Evolutionary conservation across 2,329 filamentous ascomycete species (phyloP).

Genomic region (Lizonia empirigonia): DNA sequence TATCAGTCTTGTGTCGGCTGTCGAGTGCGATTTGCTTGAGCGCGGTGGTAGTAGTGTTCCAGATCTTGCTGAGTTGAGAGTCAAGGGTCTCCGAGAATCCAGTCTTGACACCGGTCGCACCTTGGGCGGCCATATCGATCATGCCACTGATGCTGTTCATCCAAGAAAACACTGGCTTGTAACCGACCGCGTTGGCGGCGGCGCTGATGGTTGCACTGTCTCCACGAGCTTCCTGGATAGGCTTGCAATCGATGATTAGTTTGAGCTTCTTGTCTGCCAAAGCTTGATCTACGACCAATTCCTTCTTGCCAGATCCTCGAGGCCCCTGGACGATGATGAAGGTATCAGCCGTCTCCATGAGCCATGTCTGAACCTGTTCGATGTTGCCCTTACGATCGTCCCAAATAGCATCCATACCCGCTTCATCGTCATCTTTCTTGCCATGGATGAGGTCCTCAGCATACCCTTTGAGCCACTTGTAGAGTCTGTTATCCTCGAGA

Average conservation of each 20-base stretch:
- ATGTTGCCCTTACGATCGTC: slow-evolving; percentile 84
- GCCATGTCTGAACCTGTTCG: slow-evolving; percentile 79
- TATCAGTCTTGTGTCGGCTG: slow-evolving; percentile 71
- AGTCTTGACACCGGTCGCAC: slow-evolving; percentile 91
- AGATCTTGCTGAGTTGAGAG: slow-evolving; percentile 85
- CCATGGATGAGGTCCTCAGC: slow-evolving; percentile 70
- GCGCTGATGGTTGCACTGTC: slow-evolving; percentile 84
- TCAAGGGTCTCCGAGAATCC: slow-evolving; percentile 94
- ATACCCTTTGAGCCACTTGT: slow-evolving; percentile 81
- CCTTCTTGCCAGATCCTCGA: slow-evolving; percentile 86
- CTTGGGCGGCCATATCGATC: slow-evolving; percentile 88
- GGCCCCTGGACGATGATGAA: slow-evolving; percentile 95
- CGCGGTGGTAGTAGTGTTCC: slow-evolving; percentile 79
- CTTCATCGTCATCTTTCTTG: slow-evolving; percentile 63
- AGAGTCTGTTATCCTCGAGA: slow-evolving; percentile 72
- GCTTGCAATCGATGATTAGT: slow-evolving; percentile 88
- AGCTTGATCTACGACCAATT: slow-evolving; percentile 84
- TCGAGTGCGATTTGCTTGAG: slow-evolving; percentile 78
- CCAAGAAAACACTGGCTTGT: slow-evolving; percentile 93
- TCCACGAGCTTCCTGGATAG: slow-evolving; percentile 86
- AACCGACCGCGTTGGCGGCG: slow-evolving; percentile 83
- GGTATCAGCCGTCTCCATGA: slow-evolving; percentile 86
- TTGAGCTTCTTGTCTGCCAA: slow-evolving; percentile 77
- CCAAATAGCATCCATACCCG: slow-evolving; percentile 81
- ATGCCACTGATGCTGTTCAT: slow-evolving; percentile 93